Conservation (phyloP, 495 filamentous ascomycete genomes). For the Penicillium paxilli region DNA sequence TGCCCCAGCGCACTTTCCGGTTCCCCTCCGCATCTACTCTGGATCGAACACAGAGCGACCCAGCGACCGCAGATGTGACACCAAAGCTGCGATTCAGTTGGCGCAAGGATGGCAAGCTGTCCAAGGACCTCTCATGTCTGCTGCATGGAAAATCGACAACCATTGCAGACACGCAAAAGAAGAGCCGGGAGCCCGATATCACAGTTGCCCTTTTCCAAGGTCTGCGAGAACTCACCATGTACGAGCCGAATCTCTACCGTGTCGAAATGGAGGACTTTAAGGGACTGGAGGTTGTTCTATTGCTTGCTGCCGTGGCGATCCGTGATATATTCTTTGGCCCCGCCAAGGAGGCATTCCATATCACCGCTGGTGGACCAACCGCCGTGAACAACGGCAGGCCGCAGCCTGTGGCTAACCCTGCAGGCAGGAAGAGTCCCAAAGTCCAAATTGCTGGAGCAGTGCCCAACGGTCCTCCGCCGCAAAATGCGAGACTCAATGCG, state of each 20-base stretch:
- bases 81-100: constrained; percentile 85
- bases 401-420: neutral
- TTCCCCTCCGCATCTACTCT: constrained; percentile 73
- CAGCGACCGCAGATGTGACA: constrained; percentile 64
- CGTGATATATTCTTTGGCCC: constrained; percentile 78
- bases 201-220: constrained; percentile 77
- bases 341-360: constrained; percentile 75
- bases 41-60: constrained; percentile 73
- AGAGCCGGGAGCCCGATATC: constrained; percentile 90
- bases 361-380: constrained; percentile 38
- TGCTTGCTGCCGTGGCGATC: constrained; percentile 83
- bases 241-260: constrained; percentile 86
- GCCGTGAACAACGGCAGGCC: constrained; percentile 2
- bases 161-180: constrained; percentile 61
- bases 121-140: constrained; percentile 78
- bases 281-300: constrained; percentile 82
- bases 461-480: constrained; percentile 6
- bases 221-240: constrained; percentile 75
- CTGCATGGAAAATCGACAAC: constrained; percentile 73
- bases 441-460: neutral
- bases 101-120: constrained; percentile 87
- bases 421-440: constrained; percentile 11
- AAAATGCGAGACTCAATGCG: constrained; percentile 10
- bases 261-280: constrained; percentile 95
- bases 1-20: constrained; percentile 83